Base-by-base conservation (phyloP, 208 protist genomes). In the Crithidia expoeki region DNA sequence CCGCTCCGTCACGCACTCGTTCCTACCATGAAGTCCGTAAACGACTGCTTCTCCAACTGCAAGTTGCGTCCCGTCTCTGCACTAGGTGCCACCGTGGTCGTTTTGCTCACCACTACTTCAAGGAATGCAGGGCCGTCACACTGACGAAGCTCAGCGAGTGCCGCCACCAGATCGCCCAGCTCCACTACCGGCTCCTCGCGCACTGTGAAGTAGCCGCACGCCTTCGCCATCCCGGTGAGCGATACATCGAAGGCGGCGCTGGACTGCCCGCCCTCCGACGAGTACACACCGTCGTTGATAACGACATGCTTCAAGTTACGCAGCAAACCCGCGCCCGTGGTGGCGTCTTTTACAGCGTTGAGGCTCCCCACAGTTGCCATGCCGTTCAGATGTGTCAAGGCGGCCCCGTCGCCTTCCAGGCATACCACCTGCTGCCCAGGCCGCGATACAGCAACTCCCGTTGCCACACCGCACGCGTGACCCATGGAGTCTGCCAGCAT, bases 251-350 rank as follows among this genome's bases (percentile, higher is more conserved):
- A 86, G 55, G 62, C 85, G 1, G 77, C 80, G 4, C 88, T 94
- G 11, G 81, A 76, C 77, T 96, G 89, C 2, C 86, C 88, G 28
- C 88, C 86, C 11, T 84, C 89, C 51, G 79, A 82, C 60, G 93
- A 84, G 73, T 97, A 89, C 2, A 78, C 86, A 51, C 90, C 94
- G 70, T 94, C 92, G 76, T 94, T 97, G 1, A 97, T 61, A 7
- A 97, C 76, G 23, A 97, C 69, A 73, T 97, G 92, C 65, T 90
- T 92, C 40, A 90, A 72, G 63, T 97, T 97, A 12, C 67, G 56
- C 58, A 93, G 74, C 57, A 79, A 73, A 14, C 72, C 76, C 1
- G 44, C 47, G 16, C 73, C 68, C 2, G 57, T 73, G 25, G 32
- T 49, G 34, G 66, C 47, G 40, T 68, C 40, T 38, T 79, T 66